Evolutionary conservation across 2,329 filamentous ascomycete species (phyloP), one percentile per base, ranked within the genome.

Genomic region (Onygenales sp.): DNA sequence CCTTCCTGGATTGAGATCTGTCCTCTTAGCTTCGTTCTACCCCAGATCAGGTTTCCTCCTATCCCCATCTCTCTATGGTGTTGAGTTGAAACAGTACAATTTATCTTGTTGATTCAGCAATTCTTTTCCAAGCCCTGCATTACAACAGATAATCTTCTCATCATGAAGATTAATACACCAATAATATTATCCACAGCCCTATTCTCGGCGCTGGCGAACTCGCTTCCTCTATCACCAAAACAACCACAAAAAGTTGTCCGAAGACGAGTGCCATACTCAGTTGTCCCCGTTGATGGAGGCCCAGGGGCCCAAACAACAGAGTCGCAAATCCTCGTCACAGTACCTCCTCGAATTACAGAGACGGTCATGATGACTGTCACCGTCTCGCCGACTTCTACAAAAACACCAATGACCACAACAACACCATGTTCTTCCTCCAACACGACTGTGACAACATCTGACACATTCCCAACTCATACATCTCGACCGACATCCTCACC

Each of bases 241-340:
- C 10, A 9, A 11, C 40, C 36, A 40, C 32, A 8, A 6, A 21
- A 44, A 13, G 2, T 53, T 31, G 17, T 8, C 17, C 52, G 44
- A 42, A 58, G 55, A 49, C 51, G 27, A 40, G 51, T 54, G 13
- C 51, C 52, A 42, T 60, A 58, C 36, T 60, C 58, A n/a, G 58
- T 60, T 49, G 55, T 60, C 9, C 56, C 52, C n/a, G 58, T 60
- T 39, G 55, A 58, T 53, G 57, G 58, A n/a, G 54, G 52, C 9
- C 37, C 52, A 45, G 55, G 51, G 42, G 40, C 51, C 6, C 32
- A 52, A 21, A 53, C 54, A 3, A n/a, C 39, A 11, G 52, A 49
- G 34, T 5, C 48, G 2, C 49, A 50, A 6, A 49, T 51, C 33
- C 51, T 56, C 21, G 53, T 60, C 42, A 58, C 58, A 14, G 53